A percentile compares a stretch with the other conserved stretches of the same genome.
phyloP scores from a whole-genome alignment of 176 grass and related monocot genomes.

The Pontederia crassipes region DNA sequence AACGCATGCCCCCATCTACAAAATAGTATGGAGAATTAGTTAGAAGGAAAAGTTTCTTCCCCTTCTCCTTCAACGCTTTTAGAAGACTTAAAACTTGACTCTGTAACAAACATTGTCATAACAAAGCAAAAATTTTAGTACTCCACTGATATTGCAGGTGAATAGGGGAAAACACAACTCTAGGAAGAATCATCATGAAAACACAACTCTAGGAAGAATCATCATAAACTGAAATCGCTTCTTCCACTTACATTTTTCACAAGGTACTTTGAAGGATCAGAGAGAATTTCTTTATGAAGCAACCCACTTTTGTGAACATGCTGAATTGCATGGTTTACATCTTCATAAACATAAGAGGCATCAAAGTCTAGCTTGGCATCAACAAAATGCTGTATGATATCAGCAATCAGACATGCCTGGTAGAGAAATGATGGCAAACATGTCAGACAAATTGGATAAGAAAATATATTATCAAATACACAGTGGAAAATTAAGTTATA shows the following conservation, averaged over 20 bases:
- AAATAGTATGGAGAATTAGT: slow-evolving; percentile 98
- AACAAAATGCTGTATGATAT: slow-evolving; percentile 88
- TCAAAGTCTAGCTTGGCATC: slow-evolving; percentile 95
- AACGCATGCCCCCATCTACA: slow-evolving; percentile 93
- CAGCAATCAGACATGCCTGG: slow-evolving; percentile 91
- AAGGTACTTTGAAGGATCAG: slow-evolving; percentile 78
- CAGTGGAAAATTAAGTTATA: too few relatives aligned
- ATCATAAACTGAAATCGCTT: neutral
- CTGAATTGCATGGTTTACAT: slow-evolving; percentile 88
- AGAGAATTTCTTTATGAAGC: slow-evolving; percentile 73
- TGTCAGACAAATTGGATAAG: slow-evolving; percentile 18
- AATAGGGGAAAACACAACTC: neutral
- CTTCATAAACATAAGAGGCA: slow-evolving; percentile 85
- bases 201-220: neutral
- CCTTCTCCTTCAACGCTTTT: slow-evolving; percentile 70
- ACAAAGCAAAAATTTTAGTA: slow-evolving; percentile 12
- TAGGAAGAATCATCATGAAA: neutral
- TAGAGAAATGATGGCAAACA: slow-evolving; percentile 24
- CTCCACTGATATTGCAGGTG: neutral
- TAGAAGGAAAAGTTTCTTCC: slow-evolving; percentile 89
- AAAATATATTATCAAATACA: too few relatives aligned
- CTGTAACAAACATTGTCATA: slow-evolving; percentile 30
- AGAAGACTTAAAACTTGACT: slow-evolving; percentile 56
- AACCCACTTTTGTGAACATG: slow-evolving; percentile 92
- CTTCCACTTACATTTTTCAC: slow-evolving; percentile 64